Evolutionary conservation across 331 rosid species (phyloP).

Genomic region (Phaseolus coccineus): DNA sequence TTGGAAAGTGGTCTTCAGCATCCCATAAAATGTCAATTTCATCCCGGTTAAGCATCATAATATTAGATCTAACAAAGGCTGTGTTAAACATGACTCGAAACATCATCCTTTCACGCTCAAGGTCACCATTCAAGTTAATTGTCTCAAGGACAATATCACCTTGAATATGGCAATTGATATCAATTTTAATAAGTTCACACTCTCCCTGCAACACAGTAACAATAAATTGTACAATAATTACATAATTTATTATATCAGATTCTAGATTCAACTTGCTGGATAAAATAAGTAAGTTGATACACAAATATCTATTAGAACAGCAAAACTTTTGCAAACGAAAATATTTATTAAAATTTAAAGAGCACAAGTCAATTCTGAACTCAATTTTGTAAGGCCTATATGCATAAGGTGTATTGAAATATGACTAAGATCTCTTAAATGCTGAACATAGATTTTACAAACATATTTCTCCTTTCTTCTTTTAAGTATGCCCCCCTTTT

Average conservation of each 20-base stretch:
- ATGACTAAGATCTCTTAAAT: constrained; percentile 38
- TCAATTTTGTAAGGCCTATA: constrained; percentile 20
- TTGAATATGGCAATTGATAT: constrained; percentile 87
- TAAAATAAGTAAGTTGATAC: constrained; percentile 26
- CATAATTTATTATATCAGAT: constrained; percentile 24
- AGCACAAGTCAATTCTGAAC: constrained; percentile 23
- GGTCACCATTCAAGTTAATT: constrained; percentile 66
- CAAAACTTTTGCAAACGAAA: constrained; percentile 2
- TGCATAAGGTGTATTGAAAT: constrained; percentile 32
- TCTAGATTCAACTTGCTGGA: constrained; percentile 29
- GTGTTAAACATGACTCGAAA: constrained; percentile 91
- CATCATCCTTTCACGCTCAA: constrained; percentile 80
- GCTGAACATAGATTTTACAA: constrained; percentile 20
- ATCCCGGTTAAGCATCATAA: constrained; percentile 84
- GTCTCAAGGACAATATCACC: constrained; percentile 94
- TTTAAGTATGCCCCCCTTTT: constrained; percentile 10
- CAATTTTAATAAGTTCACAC: constrained; percentile 84
- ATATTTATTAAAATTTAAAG: constrained; percentile 15
- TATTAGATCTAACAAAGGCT: constrained; percentile 93
- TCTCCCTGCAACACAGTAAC: constrained; percentile 72
- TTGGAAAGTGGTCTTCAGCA: constrained; percentile 76
- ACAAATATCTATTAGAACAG: constrained; percentile 5
- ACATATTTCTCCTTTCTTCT: constrained; percentile 25
- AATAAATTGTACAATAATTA: constrained; percentile 42
- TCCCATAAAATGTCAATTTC: constrained; percentile 89